These are phyloP conservation scores for Diaporthe vexans DNA, from an alignment of 2,329 filamentous ascomycete species.

Conservation along the genomic window DNA sequence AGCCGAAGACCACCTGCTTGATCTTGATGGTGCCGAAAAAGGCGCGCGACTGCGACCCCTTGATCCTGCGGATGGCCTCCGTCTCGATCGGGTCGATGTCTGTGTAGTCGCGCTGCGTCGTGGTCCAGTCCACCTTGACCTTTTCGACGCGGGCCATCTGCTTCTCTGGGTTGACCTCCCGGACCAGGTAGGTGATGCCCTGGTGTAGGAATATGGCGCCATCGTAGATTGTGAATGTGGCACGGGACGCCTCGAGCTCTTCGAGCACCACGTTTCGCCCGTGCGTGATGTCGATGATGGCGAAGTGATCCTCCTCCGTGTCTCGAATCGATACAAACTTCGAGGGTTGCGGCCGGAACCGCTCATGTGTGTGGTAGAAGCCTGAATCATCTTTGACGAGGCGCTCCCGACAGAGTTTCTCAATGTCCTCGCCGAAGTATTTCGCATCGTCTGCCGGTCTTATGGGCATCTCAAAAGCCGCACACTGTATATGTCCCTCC, in stretches of 20 bases:
- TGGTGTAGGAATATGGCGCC: conserved; percentile 98
- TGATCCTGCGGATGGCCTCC: conserved; percentile 83
- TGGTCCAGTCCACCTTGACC: conserved; percentile 96
- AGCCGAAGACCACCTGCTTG: conserved; percentile 91
- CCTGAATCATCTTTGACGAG: conserved; percentile 81
- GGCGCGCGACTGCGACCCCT: conserved; percentile 74
- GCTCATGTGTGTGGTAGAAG: conserved; percentile 90
- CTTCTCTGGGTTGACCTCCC: conserved; percentile 85
- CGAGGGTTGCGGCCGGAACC: conserved; percentile 88
- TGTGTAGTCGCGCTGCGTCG: conserved; percentile 91
- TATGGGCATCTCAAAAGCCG: conserved; percentile 95
- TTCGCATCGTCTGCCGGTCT: conserved; percentile 78
- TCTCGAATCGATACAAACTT: conserved; percentile 90
- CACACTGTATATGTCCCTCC: conserved; percentile 96
- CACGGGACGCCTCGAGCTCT: conserved; percentile 95
- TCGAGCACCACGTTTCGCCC: conserved; percentile 88
- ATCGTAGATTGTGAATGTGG: conserved; percentile 96
- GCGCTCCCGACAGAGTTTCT: conserved; percentile 79
- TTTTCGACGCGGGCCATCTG: conserved; percentile 89
- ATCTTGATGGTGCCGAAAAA: conserved; percentile 92
- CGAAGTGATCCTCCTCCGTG: conserved; percentile 90
- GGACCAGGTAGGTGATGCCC: conserved; percentile 91
- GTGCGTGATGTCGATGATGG: conserved; percentile 89
- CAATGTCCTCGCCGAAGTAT: conserved; percentile 85
- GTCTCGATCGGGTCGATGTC: conserved; percentile 95